Evolutionary conservation across 163 green algal genomes (phyloP).

Genomic region (Scenedesmus sp.): DNA sequence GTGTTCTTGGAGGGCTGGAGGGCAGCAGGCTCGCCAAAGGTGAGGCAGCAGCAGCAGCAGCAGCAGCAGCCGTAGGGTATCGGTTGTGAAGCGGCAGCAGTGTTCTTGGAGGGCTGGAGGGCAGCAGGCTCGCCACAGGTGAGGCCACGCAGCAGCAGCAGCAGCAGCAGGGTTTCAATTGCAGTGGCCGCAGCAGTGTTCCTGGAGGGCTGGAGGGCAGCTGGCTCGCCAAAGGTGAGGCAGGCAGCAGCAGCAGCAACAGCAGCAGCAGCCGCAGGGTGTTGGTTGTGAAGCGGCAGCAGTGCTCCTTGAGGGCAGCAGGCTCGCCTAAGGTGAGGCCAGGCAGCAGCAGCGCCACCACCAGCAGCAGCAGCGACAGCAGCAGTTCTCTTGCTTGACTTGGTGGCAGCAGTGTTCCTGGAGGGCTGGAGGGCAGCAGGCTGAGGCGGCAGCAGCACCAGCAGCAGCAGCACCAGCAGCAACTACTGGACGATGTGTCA

Average conservation of each 20-base stretch:
- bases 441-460: background rate
- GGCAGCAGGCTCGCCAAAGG: no score
- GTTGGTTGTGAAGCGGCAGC: no score
- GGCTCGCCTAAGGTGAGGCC: no score
- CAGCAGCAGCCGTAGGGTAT: no score
- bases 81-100: no score
- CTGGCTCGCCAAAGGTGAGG: conserved; percentile 70
- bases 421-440: conserved; percentile 84
- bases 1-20: no score
- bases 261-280: background rate
- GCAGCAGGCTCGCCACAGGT: background rate
- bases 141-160: background rate
- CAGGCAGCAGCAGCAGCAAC: background rate
- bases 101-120: no score
- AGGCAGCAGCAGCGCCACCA: no score
- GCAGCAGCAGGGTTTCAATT: background rate
- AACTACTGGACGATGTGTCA: background rate
- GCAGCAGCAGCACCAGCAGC: background rate
- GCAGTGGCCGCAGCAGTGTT: conserved; percentile 90
- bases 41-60: no score
- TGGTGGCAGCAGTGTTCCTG: conserved; percentile 89
- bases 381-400: conserved; percentile 47
- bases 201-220: conserved; percentile 83
- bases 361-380: background rate
- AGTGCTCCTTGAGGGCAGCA: no score